Evolutionary conservation across 2,329 filamentous ascomycete genomes (phyloP).

Genomic region (Diaporthe citriasiana): DNA sequence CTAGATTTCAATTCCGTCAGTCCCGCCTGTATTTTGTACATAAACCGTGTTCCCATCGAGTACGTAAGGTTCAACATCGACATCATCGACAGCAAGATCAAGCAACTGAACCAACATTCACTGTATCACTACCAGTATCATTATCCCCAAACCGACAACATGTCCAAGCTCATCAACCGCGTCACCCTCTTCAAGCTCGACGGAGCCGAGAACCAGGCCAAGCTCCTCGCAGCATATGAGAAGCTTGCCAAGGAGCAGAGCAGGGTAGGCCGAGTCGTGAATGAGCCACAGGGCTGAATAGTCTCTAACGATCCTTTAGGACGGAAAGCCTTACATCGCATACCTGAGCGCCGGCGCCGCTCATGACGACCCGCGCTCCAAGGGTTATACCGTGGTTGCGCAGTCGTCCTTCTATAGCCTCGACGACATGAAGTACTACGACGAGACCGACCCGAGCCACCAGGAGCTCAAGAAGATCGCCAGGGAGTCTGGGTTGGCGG

Average conservation of each 20-base stretch:
- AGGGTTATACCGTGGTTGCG: slow-evolving; percentile 76
- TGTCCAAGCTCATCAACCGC: slow-evolving; percentile 61
- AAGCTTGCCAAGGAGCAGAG: slow-evolving; percentile 56
- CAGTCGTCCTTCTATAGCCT: slow-evolving; percentile 74
- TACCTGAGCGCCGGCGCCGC: slow-evolving; percentile 65
- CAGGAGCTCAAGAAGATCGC: slow-evolving; percentile 56
- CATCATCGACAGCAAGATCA: neutral
- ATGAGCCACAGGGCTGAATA: neutral
- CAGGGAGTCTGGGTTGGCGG: slow-evolving; percentile 51
- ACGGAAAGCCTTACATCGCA: slow-evolving; percentile 79
- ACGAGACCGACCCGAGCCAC: slow-evolving; percentile 65
- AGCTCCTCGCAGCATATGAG: slow-evolving; percentile 61
- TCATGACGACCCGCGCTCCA: slow-evolving; percentile 70
- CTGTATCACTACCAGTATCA: neutral
- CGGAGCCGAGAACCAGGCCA: slow-evolving; percentile 58
- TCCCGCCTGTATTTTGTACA: slow-evolving; percentile 11
- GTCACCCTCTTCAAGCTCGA: slow-evolving; percentile 69
- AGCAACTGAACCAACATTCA: neutral
- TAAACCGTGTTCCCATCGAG: neutral
- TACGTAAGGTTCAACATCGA: neutral
- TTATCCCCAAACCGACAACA: slow-evolving; percentile 44
- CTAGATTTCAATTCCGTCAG: neutral
- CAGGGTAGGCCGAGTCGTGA: slow-evolving; percentile 53
- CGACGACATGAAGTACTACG: slow-evolving; percentile 80
- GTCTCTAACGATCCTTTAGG: slow-evolving; percentile 57